These are phyloP conservation scores for Boletus rex-veris DNA, from an alignment of 768 basidiomycete species.

Conservation along the genomic window DNA sequence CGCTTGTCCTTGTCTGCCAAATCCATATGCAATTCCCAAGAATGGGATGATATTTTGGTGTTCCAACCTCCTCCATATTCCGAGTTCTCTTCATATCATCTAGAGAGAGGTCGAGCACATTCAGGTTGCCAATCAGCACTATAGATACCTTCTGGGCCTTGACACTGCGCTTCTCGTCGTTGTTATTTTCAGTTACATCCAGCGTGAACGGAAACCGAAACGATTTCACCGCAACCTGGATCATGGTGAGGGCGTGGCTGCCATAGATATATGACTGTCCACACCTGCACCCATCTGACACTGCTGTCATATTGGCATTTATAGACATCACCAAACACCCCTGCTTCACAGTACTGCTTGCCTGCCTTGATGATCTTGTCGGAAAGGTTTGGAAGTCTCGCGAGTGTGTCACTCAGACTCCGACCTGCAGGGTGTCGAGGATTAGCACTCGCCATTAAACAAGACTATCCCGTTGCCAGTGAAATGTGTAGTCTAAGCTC, in stretches of 20 bases:
- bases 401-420: not conserved
- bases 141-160: no score
- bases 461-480: no score
- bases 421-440: no score
- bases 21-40: conserved; percentile 18
- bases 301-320: not conserved
- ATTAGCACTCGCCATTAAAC: no score
- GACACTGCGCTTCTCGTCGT: no score
- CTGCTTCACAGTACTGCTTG: not conserved
- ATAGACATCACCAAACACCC: not conserved
- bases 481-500: no score
- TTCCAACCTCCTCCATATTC: not conserved
- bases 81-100: conserved; percentile 3
- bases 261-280: no score
- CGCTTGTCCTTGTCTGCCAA: conserved; percentile 14
- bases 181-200: no score
- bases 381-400: not conserved
- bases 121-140: not conserved
- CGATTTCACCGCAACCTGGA: not conserved
- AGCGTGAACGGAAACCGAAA: not conserved
- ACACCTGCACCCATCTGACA: not conserved
- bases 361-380: not conserved
- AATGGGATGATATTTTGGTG: not conserved
- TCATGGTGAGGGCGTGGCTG: not conserved
- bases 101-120: not conserved